phyloP scores from a whole-genome alignment of 495 filamentous ascomycete species.

The Penicillium ochrochloron region DNA sequence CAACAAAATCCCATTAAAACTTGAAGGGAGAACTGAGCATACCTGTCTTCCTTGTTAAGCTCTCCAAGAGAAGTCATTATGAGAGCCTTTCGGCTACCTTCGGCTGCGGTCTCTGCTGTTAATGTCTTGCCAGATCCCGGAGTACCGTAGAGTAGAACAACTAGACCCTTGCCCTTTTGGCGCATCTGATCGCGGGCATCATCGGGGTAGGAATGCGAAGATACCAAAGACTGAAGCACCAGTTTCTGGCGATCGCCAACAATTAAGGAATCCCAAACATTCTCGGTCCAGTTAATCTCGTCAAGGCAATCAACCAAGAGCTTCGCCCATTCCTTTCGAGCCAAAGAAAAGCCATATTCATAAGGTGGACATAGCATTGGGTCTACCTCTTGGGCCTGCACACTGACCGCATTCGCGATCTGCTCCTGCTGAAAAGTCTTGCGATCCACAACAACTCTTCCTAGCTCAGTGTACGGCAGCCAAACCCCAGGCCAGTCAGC shows the following conservation, averaged over 20 bases:
- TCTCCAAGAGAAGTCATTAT: background rate
- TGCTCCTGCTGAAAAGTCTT: constrained; percentile 10
- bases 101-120: background rate
- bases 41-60: constrained; percentile 3
- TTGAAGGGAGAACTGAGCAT: background rate
- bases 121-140: background rate
- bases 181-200: constrained; percentile 3
- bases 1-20: background rate
- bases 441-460: constrained; percentile 11
- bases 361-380: background rate
- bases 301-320: background rate
- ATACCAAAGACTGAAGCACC: background rate
- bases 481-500: constrained; percentile 10
- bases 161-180: background rate
- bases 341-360: background rate
- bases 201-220: background rate
- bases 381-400: background rate
- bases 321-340: background rate
- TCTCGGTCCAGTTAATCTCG: background rate
- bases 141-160: constrained; percentile 1
- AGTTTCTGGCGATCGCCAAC: background rate
- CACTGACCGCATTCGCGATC: background rate
- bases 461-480: constrained; percentile 13
- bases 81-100: background rate
- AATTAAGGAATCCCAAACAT: background rate